These are phyloP conservation scores for Tagetes patula DNA, from an alignment of 129 eudicot species.

Conservation along the genomic window DNA sequence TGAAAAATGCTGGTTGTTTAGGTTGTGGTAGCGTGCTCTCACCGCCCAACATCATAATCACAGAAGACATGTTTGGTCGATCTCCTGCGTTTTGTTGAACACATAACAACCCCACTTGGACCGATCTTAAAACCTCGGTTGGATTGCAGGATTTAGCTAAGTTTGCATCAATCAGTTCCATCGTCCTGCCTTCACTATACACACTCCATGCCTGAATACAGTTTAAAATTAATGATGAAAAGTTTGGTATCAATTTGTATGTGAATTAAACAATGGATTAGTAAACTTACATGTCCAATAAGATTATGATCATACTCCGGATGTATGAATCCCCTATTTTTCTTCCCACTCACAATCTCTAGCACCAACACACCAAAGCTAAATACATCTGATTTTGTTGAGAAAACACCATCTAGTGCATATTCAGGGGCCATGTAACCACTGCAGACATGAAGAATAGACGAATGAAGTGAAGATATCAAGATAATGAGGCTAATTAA, in stretches of 20 bases:
- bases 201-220: constrained; percentile 30
- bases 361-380: constrained; percentile 34
- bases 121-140: constrained; percentile 26
- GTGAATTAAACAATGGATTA: not conserved
- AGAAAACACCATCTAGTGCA: constrained; percentile 29
- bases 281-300: constrained; percentile 30
- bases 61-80: constrained; percentile 37
- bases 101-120: constrained; percentile 29
- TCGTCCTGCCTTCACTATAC: constrained; percentile 14
- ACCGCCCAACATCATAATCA: constrained; percentile 31
- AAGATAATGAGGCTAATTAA: not conserved
- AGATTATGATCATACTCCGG: constrained; percentile 27
- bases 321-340: constrained; percentile 30
- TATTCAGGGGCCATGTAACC: constrained; percentile 39
- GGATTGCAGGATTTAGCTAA: constrained; percentile 18
- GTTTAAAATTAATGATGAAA: not conserved
- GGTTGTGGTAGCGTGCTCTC: constrained; percentile 27
- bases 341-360: constrained; percentile 35
- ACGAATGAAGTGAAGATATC: not conserved
- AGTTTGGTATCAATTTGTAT: not conserved
- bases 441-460: constrained; percentile 3
- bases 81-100: constrained; percentile 33
- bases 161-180: constrained; percentile 25
- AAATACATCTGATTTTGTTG: constrained; percentile 32
- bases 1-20: constrained; percentile 38